A percentile compares a stretch with the other conserved stretches of the same genome.
Conservation (phyloP, 1,284 basidiomycete species). For the Leccinum laetum region DNA sequence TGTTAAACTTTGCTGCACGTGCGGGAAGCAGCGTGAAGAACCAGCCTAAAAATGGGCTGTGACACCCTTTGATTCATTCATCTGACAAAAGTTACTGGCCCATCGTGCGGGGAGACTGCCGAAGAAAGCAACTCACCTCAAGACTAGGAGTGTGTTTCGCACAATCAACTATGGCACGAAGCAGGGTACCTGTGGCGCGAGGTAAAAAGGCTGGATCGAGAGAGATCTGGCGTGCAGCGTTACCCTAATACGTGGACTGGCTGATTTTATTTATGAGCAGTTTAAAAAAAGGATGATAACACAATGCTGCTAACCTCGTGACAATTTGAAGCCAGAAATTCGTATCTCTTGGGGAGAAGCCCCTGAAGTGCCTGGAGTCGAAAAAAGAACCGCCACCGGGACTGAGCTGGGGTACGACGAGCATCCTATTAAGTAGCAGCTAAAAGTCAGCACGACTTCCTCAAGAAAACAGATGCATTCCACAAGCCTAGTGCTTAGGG, state of each 20-base stretch:
- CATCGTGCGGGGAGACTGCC: slow-evolving; percentile 1
- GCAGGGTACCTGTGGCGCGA: background rate
- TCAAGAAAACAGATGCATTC: background rate
- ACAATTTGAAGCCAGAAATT: background rate
- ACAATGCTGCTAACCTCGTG: background rate
- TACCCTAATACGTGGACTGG: background rate
- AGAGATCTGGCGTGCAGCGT: background rate
- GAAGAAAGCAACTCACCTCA: background rate
- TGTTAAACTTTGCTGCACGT: background rate
- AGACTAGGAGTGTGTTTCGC: background rate
- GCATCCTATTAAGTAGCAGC: background rate
- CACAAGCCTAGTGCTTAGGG: background rate
- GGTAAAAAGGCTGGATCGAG: background rate
- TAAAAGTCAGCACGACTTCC: background rate
- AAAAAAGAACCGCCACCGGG: background rate
- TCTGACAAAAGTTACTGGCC: background rate
- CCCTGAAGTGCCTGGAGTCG: background rate
- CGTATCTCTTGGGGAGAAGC: background rate
- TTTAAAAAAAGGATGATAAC: background rate
- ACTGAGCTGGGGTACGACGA: background rate
- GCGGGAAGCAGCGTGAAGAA: background rate
- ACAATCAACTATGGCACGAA: background rate
- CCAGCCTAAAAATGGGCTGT: background rate
- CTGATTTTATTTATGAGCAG: background rate
- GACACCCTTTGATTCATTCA: background rate